phyloP scores from a whole-genome alignment of 2,329 filamentous ascomycete species.

The Fusarium sp. region DNA sequence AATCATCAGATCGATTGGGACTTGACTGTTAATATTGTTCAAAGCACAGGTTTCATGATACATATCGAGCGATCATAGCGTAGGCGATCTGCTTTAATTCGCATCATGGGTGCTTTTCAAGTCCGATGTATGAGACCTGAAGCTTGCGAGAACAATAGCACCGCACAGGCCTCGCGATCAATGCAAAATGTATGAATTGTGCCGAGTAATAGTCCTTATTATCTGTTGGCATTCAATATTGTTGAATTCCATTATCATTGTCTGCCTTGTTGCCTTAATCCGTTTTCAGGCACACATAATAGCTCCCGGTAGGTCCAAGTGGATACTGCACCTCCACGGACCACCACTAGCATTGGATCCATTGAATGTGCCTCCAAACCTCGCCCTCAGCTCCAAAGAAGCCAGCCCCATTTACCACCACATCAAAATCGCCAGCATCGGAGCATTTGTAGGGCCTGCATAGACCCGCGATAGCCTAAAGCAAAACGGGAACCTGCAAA shows the following conservation, averaged over 20 bases:
- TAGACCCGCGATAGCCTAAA: conserved; percentile 19
- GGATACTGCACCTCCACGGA: conserved; percentile 42
- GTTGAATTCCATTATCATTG: neutral
- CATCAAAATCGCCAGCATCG: conserved; percentile 33
- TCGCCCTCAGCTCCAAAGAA: conserved; percentile 30
- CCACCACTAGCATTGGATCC: conserved; percentile 26
- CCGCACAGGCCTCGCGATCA: neutral
- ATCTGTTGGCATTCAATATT: neutral
- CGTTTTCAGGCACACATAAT: conserved; percentile 41
- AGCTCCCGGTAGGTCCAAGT: neutral
- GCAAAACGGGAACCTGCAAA: neutral
- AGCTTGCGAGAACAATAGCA: neutral
- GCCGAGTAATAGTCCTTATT: neutral
- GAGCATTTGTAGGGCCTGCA: conserved; percentile 28
- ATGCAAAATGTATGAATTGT: neutral
- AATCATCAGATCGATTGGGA: neutral
- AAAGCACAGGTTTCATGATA: conserved; percentile 20
- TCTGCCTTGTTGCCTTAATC: conserved; percentile 48
- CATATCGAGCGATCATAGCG: conserved; percentile 14
- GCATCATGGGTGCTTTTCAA: neutral
- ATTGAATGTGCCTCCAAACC: conserved; percentile 32
- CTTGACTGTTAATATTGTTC: conserved; percentile 1
- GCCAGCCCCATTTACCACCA: conserved; percentile 32
- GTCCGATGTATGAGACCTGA: neutral
- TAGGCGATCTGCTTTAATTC: neutral